phyloP scores from a whole-genome alignment of 441 rosid genomes.

The Eruca vesicaria region DNA sequence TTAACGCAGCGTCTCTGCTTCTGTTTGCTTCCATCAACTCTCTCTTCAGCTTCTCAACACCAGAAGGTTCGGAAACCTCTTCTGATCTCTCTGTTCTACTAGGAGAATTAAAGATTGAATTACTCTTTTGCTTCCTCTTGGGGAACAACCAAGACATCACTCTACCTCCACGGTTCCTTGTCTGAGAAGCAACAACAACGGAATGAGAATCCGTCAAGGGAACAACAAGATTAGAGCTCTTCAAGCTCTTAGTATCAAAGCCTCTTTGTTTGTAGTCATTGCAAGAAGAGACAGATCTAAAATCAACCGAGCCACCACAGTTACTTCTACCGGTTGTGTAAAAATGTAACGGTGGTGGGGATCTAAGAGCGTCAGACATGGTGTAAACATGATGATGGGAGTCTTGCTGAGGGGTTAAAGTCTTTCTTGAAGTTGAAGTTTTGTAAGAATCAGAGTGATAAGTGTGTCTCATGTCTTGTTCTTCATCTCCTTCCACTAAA shows the following conservation, averaged over 20 bases:
- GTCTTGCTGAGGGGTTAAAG: conserved; percentile 37
- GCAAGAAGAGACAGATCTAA: conserved; percentile 68
- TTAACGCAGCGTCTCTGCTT: conserved; percentile 69
- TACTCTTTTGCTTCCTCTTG: conserved; percentile 63
- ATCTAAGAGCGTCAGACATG: conserved; percentile 49
- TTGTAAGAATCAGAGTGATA: conserved; percentile 56
- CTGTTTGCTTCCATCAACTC: conserved; percentile 72
- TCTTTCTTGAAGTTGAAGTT: conserved; percentile 53
- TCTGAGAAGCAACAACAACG: conserved; percentile 48
- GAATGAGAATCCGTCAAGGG: conserved; percentile 80
- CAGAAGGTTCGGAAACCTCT: conserved; percentile 55
- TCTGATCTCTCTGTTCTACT: conserved; percentile 65
- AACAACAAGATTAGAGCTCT: conserved; percentile 65
- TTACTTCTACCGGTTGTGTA: background rate
- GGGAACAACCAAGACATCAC: conserved; percentile 82
- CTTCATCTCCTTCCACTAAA: conserved; percentile 40
- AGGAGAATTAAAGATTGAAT: conserved; percentile 42
- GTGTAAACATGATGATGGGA: conserved; percentile 26
- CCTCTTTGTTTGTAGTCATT: conserved; percentile 59
- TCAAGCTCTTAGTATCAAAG: conserved; percentile 37
- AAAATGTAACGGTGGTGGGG: conserved; percentile 38
- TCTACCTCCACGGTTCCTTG: conserved; percentile 51
- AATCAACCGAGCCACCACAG: background rate
- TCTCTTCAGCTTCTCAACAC: conserved; percentile 48
- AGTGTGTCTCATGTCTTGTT: conserved; percentile 34